Evolutionary conservation across 208 protist genomes (phyloP), one percentile per base, ranked within the genome.

Genomic region (Acanthamoeba castellanii): DNA sequence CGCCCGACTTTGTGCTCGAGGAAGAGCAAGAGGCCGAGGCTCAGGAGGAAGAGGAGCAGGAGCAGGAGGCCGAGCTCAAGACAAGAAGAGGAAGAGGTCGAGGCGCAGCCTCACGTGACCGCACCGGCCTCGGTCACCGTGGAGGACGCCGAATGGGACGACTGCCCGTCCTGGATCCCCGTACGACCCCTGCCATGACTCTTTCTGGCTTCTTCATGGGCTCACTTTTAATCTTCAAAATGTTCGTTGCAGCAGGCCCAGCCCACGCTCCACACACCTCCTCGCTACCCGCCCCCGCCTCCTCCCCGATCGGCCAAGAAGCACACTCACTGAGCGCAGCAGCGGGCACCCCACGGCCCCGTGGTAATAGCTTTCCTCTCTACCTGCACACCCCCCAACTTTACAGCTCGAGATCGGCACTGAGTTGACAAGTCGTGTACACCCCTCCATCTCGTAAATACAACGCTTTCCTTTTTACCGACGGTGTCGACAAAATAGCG

Each of bases 91-190:
- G 8, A 68, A 9, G 72, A 50, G 37, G 74, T 8, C 14, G 74
- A 82, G 22, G 37, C 16, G 11, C 30, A 50, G 18, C 37, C 20
- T 25, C 76, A 84, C 76, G 9, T 84, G 11, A 37, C 47, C 55
- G 37, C 76, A 2, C 76, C 76, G 20, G 76, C 47, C 20, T 34
- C 45, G 27, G 47, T 84, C 25, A 32, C 20, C 18, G 25, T 57
- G 3, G 42, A 84, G 2, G 76, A 84, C 14, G 76, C 25, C 25
- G 76, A 47, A 22, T 84, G 76, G 76, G 76, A 84, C 27, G 76
- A 84, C 42, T 57, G 47, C 42, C 76, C 76, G 3, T 47, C 76
- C 27, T 84, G 76, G 76, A 84, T 84, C 25, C 76, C 76, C n/a
- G 76, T 84, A 84, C 76, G 76, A 4, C 25, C n/a, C n/a, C 45